Conservation (phyloP, 495 filamentous ascomycete genomes). For the Polyplosphaeria fusca region DNA sequence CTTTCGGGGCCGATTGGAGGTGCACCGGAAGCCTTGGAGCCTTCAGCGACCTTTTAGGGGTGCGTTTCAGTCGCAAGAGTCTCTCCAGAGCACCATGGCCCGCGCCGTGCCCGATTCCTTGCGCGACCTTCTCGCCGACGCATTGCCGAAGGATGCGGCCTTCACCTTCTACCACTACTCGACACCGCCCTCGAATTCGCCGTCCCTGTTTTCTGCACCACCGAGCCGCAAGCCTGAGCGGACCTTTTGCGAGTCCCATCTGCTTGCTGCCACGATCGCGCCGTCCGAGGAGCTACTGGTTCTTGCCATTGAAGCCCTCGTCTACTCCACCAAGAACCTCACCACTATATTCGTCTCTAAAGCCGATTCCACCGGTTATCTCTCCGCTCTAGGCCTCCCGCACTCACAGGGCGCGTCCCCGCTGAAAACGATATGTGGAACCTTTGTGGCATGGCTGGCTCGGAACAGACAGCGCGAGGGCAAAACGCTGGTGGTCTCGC, state of each 20-base stretch:
- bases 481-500: constrained; percentile 75
- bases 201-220: constrained; percentile 74
- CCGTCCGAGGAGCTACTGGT: constrained; percentile 47
- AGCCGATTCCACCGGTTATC: constrained; percentile 90
- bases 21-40: background rate
- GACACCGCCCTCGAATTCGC: constrained; percentile 69
- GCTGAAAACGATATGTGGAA: constrained; percentile 64
- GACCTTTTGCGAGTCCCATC: constrained; percentile 87
- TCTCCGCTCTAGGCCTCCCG: constrained; percentile 61
- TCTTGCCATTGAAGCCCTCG: constrained; percentile 66
- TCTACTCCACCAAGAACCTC: constrained; percentile 70
- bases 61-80: too few relatives aligned
- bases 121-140: constrained; percentile 55
- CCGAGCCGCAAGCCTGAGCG: constrained; percentile 63
- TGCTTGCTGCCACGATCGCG: constrained; percentile 66
- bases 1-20: background rate
- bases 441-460: constrained; percentile 74
- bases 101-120: too few relatives aligned
- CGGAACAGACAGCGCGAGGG: constrained; percentile 61
- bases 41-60: too few relatives aligned
- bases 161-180: constrained; percentile 84
- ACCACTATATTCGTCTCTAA: constrained; percentile 94
- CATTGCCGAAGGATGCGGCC: constrained; percentile 64
- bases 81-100: too few relatives aligned
- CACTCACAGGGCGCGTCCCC: constrained; percentile 62